These are phyloP conservation scores for Fusarium sp. DNA, from an alignment of 2,329 filamentous ascomycete genomes.

Conservation along the genomic window DNA sequence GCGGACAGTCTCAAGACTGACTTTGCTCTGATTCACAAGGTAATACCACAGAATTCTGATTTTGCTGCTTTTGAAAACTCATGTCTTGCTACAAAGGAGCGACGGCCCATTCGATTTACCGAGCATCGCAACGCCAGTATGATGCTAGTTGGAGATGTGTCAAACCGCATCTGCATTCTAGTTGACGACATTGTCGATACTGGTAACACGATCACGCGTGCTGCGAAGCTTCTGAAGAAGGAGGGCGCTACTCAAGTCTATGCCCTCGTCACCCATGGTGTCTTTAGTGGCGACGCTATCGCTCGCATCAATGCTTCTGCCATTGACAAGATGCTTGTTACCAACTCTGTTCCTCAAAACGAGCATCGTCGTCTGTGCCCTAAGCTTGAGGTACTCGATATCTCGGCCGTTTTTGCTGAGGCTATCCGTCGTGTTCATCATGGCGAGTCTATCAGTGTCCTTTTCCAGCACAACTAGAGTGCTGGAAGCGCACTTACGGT, in stretches of 20 bases:
- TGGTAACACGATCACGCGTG: constrained; percentile 95
- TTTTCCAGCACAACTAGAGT: constrained; percentile 69
- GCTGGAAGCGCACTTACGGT: constrained; percentile 12
- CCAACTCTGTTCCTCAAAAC: constrained; percentile 91
- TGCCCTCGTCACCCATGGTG: constrained; percentile 92
- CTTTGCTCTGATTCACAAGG: constrained; percentile 98
- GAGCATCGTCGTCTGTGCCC: constrained; percentile 82
- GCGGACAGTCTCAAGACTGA: constrained; percentile 93
- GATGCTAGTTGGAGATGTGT: constrained; percentile 93
- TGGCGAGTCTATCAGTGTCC: constrained; percentile 95
- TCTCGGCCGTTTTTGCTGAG: constrained; percentile 92
- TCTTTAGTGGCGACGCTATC: constrained; percentile 95
- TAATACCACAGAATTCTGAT: constrained; percentile 44
- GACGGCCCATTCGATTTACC: constrained; percentile 86
- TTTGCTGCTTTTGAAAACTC: constrained; percentile 51
- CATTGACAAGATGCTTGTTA: constrained; percentile 93
- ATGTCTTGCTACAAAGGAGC: constrained; percentile 70
- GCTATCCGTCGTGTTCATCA: constrained; percentile 96
- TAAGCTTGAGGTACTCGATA: constrained; percentile 91
- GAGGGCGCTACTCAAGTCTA: constrained; percentile 93
- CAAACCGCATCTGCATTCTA: constrained; percentile 84
- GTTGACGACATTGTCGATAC: constrained; percentile 97
- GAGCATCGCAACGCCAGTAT: constrained; percentile 93
- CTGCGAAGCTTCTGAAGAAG: constrained; percentile 95
- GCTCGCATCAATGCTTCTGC: constrained; percentile 92